Conservation (phyloP, 768 basidiomycete genomes). For the Lactifluus piperatus region DNA sequence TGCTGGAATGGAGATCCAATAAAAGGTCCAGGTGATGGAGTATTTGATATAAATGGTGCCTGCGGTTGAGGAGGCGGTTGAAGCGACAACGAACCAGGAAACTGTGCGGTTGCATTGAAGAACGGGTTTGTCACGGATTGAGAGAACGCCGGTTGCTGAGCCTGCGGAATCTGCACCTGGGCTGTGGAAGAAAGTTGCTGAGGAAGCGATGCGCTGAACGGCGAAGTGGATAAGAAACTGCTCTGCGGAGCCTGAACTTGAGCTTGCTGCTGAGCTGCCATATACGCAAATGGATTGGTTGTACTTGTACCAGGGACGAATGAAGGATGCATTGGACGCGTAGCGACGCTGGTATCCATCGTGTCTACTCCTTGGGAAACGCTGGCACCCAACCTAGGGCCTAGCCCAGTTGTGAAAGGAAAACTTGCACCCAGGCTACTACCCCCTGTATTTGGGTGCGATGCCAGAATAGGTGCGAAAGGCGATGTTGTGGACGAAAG, state of each 20-base stretch:
- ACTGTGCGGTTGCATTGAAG: conserved; percentile 26
- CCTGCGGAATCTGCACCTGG: conserved; percentile 19
- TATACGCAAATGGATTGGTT: conserved; percentile 15
- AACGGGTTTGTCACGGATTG: conserved; percentile 6
- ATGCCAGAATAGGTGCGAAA: conserved; percentile 13
- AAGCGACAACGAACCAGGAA: conserved; percentile 26
- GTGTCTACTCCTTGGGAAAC: conserved; percentile 14
- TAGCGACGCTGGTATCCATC: conserved; percentile 8
- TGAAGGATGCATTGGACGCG: not conserved
- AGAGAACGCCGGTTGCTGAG: conserved; percentile 13
- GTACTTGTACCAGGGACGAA: not conserved
- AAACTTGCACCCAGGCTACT: conserved; percentile 17
- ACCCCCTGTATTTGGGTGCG: conserved; percentile 16
- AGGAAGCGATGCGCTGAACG: conserved; percentile 22
- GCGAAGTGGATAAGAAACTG: conserved; percentile 14
- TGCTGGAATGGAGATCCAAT: conserved; percentile 20
- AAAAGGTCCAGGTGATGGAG: conserved; percentile 15
- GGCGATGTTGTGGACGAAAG: conserved; percentile 15
- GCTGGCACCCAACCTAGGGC: conserved; percentile 2
- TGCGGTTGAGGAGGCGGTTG: conserved; percentile 23
- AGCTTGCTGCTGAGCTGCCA: conserved; percentile 21
- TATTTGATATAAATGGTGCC: conserved; percentile 16
- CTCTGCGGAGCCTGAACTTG: conserved; percentile 17
- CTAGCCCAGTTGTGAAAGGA: conserved; percentile 14
- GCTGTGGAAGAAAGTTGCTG: conserved; percentile 23